Conservation (phyloP, 2,329 filamentous ascomycete species). For the Chrysosphaeria jannelii region DNA sequence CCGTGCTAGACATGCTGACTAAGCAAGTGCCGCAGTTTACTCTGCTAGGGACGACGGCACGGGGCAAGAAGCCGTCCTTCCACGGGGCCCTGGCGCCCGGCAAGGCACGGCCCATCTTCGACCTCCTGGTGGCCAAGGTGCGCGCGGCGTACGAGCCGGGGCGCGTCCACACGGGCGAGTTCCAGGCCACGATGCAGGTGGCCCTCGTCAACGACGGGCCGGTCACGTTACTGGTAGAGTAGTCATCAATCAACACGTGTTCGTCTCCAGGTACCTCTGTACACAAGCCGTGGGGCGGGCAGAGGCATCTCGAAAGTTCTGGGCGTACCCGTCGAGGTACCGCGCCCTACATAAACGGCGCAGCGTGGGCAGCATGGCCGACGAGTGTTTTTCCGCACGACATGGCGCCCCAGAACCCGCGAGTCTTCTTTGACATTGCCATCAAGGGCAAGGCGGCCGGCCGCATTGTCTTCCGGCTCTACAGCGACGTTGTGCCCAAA, state of each 20-base stretch:
- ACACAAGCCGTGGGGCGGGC: not conserved
- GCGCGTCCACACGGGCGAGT: slow-evolving; percentile 77
- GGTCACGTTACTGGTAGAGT: slow-evolving; percentile 10
- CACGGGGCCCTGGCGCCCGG: slow-evolving; percentile 58
- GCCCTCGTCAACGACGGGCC: slow-evolving; percentile 65
- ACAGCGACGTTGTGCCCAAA: slow-evolving; percentile 53
- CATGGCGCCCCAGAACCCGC: slow-evolving; percentile 32
- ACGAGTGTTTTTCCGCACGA: slow-evolving; percentile 9
- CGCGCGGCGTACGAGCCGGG: slow-evolving; percentile 38
- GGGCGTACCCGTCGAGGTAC: too few species aligned
- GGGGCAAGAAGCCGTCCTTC: slow-evolving; percentile 86
- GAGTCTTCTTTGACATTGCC: slow-evolving; percentile 81
- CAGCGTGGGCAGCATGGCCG: slow-evolving; percentile 13
- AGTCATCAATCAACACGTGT: not conserved
- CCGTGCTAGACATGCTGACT: not conserved
- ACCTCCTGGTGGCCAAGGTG: slow-evolving; percentile 54
- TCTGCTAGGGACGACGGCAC: slow-evolving; percentile 72
- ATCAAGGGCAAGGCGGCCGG: slow-evolving; percentile 46
- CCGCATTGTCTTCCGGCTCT: slow-evolving; percentile 65
- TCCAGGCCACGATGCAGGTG: slow-evolving; percentile 98
- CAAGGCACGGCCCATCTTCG: slow-evolving; percentile 55
- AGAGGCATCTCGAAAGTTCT: too few species aligned
- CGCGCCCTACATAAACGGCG: not conserved
- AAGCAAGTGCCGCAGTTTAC: slow-evolving; percentile 79
- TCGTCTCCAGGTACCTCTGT: not conserved